A percentile compares a stretch with the other conserved stretches of the same genome.
Evolutionary conservation across 352 stramenopile species (phyloP).

Genomic region (Blastocystis sp.): DNA sequence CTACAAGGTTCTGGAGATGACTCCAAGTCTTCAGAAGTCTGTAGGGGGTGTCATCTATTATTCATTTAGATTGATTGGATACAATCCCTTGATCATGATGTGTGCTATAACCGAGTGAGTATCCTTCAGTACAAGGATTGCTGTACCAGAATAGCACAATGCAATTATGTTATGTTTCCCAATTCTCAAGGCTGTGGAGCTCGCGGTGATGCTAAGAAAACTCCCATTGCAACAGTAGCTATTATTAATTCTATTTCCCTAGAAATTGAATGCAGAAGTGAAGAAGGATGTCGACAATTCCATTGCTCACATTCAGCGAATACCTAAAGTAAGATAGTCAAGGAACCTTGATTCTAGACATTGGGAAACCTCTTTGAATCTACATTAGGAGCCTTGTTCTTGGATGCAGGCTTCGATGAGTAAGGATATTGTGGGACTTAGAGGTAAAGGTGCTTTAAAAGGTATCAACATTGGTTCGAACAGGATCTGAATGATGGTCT

Average conservation of each 20-base stretch:
- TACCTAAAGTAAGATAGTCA: background rate
- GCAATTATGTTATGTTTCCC: conserved; percentile 4
- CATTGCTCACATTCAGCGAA: background rate
- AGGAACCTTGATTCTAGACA: background rate
- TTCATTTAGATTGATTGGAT: conserved; percentile 25
- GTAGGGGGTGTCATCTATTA: background rate
- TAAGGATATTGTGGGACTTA: background rate
- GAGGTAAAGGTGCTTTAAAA: background rate
- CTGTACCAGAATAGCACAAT: background rate
- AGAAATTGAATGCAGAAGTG: background rate
- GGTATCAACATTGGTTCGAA: background rate
- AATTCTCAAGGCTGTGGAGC: background rate
- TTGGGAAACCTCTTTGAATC: conserved; percentile 18
- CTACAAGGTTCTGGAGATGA: background rate
- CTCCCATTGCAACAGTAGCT: background rate
- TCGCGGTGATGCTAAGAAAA: background rate
- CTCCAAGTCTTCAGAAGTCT: background rate
- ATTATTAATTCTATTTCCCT: background rate
- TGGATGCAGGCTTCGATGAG: background rate
- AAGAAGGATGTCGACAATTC: background rate
- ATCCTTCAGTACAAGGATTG: conserved; percentile 8
- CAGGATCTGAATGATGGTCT: background rate
- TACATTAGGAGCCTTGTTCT: background rate
- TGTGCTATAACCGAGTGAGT: background rate
- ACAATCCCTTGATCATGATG: background rate